A percentile compares a stretch with the other conserved stretches of the same genome.
phyloP scores from a whole-genome alignment of 2,329 filamentous ascomycete genomes.

The Cordyceps fumosorosea region DNA sequence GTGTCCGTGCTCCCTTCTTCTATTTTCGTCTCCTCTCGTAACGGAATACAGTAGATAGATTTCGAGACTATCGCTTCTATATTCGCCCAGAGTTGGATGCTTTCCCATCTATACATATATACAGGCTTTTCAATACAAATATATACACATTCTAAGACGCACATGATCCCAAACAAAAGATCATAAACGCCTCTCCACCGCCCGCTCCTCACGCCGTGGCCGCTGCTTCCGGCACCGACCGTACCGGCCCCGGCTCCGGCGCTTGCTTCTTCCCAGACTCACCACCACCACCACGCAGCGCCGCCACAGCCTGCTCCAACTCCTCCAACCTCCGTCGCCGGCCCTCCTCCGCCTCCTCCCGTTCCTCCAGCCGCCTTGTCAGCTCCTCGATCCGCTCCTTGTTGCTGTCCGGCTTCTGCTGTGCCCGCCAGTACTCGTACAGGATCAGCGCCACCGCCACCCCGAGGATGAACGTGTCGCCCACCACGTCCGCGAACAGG shows the following conservation, averaged over 20 bases:
- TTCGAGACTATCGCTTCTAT: background rate
- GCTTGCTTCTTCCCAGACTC: constrained; percentile 45
- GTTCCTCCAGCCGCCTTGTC: constrained; percentile 38
- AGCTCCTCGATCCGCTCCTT: constrained; percentile 47
- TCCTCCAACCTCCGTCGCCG: constrained; percentile 42
- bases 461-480: constrained; percentile 55
- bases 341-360: constrained; percentile 40
- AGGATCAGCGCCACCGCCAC: constrained; percentile 52
- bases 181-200: background rate
- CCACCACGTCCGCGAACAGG: constrained; percentile 59
- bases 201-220: constrained; percentile 13
- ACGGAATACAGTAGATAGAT: background rate
- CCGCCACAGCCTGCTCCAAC: constrained; percentile 47
- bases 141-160: background rate
- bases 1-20: too few species aligned
- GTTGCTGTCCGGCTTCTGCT: constrained; percentile 55
- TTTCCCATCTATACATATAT: background rate
- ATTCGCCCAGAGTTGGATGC: constrained; percentile 4
- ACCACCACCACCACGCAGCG: constrained; percentile 43
- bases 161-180: background rate
- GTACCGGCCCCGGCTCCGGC: constrained; percentile 36
- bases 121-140: background rate
- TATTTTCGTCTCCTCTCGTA: background rate
- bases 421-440: constrained; percentile 54
- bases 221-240: constrained; percentile 31